Evolutionary conservation across 176 grass and related monocot species (phyloP), one percentile per base, ranked within the genome.

Genomic region (Oryza officinalis): DNA sequence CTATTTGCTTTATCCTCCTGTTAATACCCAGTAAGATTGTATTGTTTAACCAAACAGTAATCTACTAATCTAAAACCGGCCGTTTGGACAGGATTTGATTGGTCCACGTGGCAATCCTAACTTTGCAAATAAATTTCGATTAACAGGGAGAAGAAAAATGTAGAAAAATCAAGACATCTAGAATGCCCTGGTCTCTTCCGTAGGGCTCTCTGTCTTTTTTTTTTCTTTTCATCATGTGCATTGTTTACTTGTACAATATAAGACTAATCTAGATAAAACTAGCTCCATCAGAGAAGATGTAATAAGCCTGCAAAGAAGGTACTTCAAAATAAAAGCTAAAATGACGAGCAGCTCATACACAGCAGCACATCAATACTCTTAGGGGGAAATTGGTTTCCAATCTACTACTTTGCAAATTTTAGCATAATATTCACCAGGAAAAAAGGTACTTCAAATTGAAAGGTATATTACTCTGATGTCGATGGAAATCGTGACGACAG

Each of bases 1-100:
- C 87, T 81, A 93, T 95, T 81, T 89, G 88, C 54, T 86, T 95
- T 73, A 95, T 81, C 89, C 96, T 91, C 96, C 96, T 98, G 86
- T 69, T 31, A 83, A 82, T 35, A 45, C 37, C 37, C 50, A 86
- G 31, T 41, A 64, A 83, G 70, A 52, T 69, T 68, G 45, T 64
- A 86, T 13, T 28, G 49, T 66, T 81, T 61, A 81, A 75, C 31
- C 63, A 66, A 77, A 63, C 23, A 26, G 71, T 65, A 70, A 72
- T n/a, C n/a, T n/a, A n/a, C n/a, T 32, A 32, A 32, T 32, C 31
- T 32, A 32, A 32, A 32, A 4, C 31, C 31, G 31, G 2, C 31
- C 31, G 31, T 32, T 32, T 32, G 31, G 31, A 32, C 31, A 32
- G 31, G 31, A 32, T 0, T 32, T 32, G 31, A 32, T 32, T 32